Evolutionary conservation across 1,284 basidiomycete genomes (phyloP), one percentile per base, ranked within the genome.

Genomic region (Chiua sp.): DNA sequence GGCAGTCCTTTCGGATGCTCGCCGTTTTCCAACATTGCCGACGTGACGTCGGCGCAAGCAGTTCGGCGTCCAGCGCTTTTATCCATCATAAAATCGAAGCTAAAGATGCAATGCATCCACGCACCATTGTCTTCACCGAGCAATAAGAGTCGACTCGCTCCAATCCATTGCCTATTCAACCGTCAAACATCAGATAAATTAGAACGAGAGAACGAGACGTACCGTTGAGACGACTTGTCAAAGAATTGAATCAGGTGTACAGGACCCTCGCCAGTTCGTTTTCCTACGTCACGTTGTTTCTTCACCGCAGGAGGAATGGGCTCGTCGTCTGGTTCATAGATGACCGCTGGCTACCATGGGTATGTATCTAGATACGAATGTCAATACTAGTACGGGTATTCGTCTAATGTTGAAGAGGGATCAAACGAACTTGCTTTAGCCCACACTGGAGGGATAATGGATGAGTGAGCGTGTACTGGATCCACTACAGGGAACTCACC

Each of bases 341-440:
- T 77, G 1, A 86, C 81, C 23, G 83, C 87, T 46, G 87, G 87
- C 84, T 85, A 90, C 84, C 84, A 90, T 16, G 87, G 87, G 59
- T 78, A 88, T 3, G 83, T 82, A 49, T 76, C 86, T 88, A 22
- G 59, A 39, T 50, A 18, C 8, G 47, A 42, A 26, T 10, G 22
- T 26, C 42, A 44, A n/a, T n/a, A n/a, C n/a, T n/a, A n/a, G n/a
- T 4, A n/a, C 73, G 55, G 69, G 59, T 23, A 13, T 7, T 33
- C 13, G 32, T 15, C 7, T 18, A 16, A 13, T 7, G n/a, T n/a
- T 22, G 7, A 3, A 22, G 47, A 42, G 2, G 11, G 22, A 28
- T 37, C 15, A 7, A 35, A 64, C 71, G 28, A 46, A 74, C 87
- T 77, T 59, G 81, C 78, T 78, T 87, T 88, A 3, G 86, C 88